Evolutionary conservation across 2,329 filamentous ascomycete species (phyloP).

Genomic region (Apiospora pterosperma): DNA sequence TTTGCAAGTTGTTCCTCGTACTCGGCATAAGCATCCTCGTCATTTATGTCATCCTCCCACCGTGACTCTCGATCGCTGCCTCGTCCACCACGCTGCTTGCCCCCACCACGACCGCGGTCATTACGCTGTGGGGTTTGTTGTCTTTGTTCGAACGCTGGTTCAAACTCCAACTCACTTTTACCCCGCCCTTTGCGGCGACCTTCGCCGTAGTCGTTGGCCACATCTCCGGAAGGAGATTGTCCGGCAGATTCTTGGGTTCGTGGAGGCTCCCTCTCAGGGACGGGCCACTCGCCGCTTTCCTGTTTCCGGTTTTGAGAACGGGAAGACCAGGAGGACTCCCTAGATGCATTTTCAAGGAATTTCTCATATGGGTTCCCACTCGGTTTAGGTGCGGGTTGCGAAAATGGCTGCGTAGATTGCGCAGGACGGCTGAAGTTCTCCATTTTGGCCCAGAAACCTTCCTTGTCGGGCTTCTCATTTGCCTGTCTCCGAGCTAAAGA

Average conservation of each 20-base stretch:
- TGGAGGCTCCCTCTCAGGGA: background rate
- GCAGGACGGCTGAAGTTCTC: background rate
- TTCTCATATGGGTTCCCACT: background rate
- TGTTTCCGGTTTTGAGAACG: background rate
- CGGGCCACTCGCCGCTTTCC: background rate
- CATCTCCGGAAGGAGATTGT: background rate
- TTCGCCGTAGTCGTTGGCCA: background rate
- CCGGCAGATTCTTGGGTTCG: background rate
- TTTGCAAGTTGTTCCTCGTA: slow-evolving; percentile 38
- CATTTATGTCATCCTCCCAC: slow-evolving; percentile 4
- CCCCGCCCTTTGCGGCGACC: background rate
- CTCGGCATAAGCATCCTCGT: slow-evolving; percentile 9
- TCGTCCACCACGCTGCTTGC: background rate
- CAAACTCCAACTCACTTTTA: background rate
- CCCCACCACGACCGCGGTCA: background rate
- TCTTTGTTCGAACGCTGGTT: background rate
- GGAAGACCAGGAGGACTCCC: background rate
- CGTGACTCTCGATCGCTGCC: background rate
- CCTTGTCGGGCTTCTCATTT: slow-evolving; percentile 8
- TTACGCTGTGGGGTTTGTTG: background rate
- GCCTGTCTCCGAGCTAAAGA: slow-evolving; percentile 15
- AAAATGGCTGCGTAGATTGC: background rate
- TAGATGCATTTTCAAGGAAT: background rate
- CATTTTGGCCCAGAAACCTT: slow-evolving; percentile 17
- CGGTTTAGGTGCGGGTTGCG: background rate